Conservation (phyloP, 2,329 filamentous ascomycete species). For the Elsinoe necatrix region DNA sequence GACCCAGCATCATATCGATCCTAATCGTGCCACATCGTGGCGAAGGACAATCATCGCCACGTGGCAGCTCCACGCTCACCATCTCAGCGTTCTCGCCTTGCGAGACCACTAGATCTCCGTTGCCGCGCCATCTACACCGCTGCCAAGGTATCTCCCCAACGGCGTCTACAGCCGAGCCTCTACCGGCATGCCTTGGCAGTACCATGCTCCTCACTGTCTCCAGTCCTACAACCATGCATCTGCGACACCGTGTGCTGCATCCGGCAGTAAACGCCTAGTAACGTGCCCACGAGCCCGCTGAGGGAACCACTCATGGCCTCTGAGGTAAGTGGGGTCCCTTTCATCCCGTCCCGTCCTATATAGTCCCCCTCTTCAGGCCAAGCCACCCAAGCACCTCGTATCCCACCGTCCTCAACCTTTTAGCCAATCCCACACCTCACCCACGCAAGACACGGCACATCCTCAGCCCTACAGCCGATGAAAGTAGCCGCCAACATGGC, state of each 20-base stretch:
- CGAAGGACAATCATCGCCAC: neutral
- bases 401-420: neutral
- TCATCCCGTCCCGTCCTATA: neutral
- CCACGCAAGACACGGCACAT: neutral
- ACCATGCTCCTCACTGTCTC: neutral
- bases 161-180: neutral
- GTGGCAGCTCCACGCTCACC: neutral
- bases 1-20: too few relatives aligned
- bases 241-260: neutral
- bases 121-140: constrained; percentile 12
- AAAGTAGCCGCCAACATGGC: constrained; percentile 8
- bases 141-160: constrained; percentile 7
- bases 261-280: neutral
- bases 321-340: neutral
- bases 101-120: constrained; percentile 5
- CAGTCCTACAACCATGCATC: neutral
- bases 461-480: neutral
- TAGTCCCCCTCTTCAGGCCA: neutral
- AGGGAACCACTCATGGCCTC: neutral
- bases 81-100: neutral
- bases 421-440: neutral
- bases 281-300: neutral
- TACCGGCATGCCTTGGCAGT: neutral
- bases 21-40: too few relatives aligned
- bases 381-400: neutral